Evolutionary conservation across 2,329 filamentous ascomycete species (phyloP).

Genomic region (Pseudohalonectria lignicola): DNA sequence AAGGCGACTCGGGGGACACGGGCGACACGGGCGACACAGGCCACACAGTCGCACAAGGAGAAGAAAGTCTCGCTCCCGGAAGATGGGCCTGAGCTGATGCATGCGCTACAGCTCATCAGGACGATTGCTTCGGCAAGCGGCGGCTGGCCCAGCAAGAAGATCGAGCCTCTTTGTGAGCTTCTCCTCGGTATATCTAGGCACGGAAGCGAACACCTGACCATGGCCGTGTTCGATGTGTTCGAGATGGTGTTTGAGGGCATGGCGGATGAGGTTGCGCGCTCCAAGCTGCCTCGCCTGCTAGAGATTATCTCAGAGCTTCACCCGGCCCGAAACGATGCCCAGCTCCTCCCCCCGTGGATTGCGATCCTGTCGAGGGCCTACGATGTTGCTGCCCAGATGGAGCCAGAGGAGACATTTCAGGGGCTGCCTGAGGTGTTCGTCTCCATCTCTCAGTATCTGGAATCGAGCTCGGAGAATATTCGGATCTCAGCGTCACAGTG

Average conservation of each 20-base stretch:
- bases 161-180: conserved; percentile 82
- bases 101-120: conserved; percentile 86
- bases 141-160: conserved; percentile 94
- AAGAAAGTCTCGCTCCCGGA: conserved; percentile 47
- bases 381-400: conserved; percentile 81
- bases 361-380: conserved; percentile 91
- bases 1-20: no score
- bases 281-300: conserved; percentile 79
- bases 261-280: conserved; percentile 76
- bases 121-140: conserved; percentile 76
- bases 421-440: conserved; percentile 79
- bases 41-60: conserved; percentile 55
- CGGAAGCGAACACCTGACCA: conserved; percentile 90
- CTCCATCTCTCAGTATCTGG: conserved; percentile 70
- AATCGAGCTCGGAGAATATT: conserved; percentile 85
- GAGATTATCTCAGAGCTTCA: conserved; percentile 88
- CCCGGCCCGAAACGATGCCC: conserved; percentile 85
- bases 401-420: conserved; percentile 82
- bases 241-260: conserved; percentile 93
- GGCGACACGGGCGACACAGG: no score
- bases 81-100: conserved; percentile 77
- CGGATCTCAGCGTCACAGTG: conserved; percentile 91
- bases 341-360: conserved; percentile 91
- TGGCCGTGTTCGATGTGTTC: conserved; percentile 94
- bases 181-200: conserved; percentile 80